Percentiles rank a stretch among this genome's conserved stretches.
Evolutionary conservation across 2,329 filamentous ascomycete species (phyloP).

Genomic region (Gnomoniopsis smithogilvyi): DNA sequence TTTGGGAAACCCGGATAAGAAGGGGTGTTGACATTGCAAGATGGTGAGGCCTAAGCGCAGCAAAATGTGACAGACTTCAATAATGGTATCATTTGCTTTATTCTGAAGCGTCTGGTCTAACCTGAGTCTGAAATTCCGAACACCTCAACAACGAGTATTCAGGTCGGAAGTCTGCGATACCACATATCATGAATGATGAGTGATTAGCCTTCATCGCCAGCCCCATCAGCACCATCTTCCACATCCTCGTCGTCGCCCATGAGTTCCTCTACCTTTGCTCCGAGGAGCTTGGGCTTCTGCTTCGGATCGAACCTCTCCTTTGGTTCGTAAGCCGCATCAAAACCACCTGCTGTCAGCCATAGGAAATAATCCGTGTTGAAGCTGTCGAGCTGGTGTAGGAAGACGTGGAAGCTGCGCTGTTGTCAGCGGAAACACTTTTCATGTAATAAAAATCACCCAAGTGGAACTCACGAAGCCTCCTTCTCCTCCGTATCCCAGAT

Average conservation of each 20-base stretch:
- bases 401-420: slow-evolving; percentile 62
- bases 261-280: slow-evolving; percentile 43
- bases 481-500: slow-evolving; percentile 90
- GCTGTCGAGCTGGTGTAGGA: slow-evolving; percentile 77
- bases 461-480: slow-evolving; percentile 72
- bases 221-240: slow-evolving; percentile 45
- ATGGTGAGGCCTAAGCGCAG: neutral
- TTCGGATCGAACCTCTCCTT: slow-evolving; percentile 34
- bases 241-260: slow-evolving; percentile 51
- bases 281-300: slow-evolving; percentile 24
- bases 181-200: too few relatives aligned
- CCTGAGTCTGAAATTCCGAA: neutral
- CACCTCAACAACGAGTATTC: too few relatives aligned
- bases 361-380: slow-evolving; percentile 70
- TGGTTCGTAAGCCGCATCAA: slow-evolving; percentile 55
- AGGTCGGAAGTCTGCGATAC: too few relatives aligned
- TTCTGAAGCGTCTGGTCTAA: neutral
- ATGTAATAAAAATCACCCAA: neutral
- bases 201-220: slow-evolving; percentile 25
- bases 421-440: neutral
- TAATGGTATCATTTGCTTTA: neutral
- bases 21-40: neutral
- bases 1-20: neutral
- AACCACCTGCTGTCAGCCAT: slow-evolving; percentile 68
- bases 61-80: neutral